phyloP scores from a whole-genome alignment of 2,329 filamentous ascomycete species.

The Podosphaera xanthii region DNA sequence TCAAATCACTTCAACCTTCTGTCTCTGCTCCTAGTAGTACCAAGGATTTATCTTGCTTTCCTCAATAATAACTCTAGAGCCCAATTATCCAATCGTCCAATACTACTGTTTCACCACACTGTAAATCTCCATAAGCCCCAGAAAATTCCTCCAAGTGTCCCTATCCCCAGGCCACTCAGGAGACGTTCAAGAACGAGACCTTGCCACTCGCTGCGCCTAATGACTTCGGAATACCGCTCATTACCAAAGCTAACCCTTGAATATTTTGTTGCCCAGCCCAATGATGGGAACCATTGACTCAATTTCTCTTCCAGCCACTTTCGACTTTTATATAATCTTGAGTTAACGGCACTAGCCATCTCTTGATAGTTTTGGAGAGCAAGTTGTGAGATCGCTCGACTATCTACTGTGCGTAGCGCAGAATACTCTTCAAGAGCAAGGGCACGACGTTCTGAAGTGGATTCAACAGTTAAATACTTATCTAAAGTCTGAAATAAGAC shows the following conservation, averaged over 20 bases:
- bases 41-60: no score
- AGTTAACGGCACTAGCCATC: constrained; percentile 73
- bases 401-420: constrained; percentile 47
- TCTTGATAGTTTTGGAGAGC: constrained; percentile 81
- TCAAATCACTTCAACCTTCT: no score
- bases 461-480: constrained; percentile 21
- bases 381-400: constrained; percentile 77
- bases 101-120: no score
- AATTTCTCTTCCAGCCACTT: constrained; percentile 75
- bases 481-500: constrained; percentile 70
- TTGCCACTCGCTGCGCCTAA: constrained; percentile 45
- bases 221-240: constrained; percentile 68
- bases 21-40: no score
- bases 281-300: constrained; percentile 47
- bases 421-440: constrained; percentile 61
- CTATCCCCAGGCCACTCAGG: constrained; percentile 2
- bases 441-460: constrained; percentile 36
- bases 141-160: neutral
- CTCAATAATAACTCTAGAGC: no score
- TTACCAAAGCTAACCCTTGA: constrained; percentile 83
- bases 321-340: constrained; percentile 51
- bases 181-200: constrained; percentile 18
- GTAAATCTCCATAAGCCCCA: neutral
- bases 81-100: no score
- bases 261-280: constrained; percentile 88